Conservation (phyloP, 768 basidiomycete species). For the Nevesoporus exiguus region DNA sequence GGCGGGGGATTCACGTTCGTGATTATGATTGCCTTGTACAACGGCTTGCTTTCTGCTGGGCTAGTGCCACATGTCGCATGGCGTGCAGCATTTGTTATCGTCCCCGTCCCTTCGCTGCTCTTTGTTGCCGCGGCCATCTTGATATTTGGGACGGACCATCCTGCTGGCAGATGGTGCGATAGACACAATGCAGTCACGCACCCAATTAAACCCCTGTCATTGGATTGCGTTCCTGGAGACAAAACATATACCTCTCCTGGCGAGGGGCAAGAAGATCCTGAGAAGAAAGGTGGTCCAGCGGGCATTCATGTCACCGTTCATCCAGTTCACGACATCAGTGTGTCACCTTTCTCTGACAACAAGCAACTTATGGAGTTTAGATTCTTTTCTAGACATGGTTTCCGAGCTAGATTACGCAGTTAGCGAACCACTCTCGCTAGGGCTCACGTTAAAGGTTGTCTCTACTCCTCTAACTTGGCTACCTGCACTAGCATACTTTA, state of each 20-base stretch:
- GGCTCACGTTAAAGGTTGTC: not conserved
- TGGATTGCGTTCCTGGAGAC: slow-evolving; percentile 4
- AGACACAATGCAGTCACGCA: slow-evolving; percentile 1
- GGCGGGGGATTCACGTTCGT: slow-evolving; percentile 4
- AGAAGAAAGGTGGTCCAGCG: slow-evolving; percentile 25
- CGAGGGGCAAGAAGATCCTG: slow-evolving; percentile 22
- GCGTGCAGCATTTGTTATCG: slow-evolving; percentile 52
- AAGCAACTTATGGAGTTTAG: no score
- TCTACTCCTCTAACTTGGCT: slow-evolving; percentile 2
- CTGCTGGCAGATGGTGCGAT: slow-evolving; percentile 4
- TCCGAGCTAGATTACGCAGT: slow-evolving; percentile 4
- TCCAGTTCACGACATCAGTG: not conserved
- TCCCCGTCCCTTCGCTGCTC: slow-evolving; percentile 54
- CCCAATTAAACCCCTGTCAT: not conserved
- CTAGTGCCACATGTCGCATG: slow-evolving; percentile 44
- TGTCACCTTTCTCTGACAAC: not conserved
- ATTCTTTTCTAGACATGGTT: slow-evolving; percentile 13
- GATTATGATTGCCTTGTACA: slow-evolving; percentile 33
- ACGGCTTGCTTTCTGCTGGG: slow-evolving; percentile 35
- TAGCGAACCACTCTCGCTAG: not conserved
- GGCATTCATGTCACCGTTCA: slow-evolving; percentile 14
- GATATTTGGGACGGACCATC: not conserved
- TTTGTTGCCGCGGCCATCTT: slow-evolving; percentile 30
- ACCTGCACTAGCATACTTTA: not conserved
- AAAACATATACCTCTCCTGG: slow-evolving; percentile 10